Evolutionary conservation across 192 early-diverging fungal species (phyloP), one percentile per base, ranked within the genome.

Genomic region (Coemansia sp.): DNA sequence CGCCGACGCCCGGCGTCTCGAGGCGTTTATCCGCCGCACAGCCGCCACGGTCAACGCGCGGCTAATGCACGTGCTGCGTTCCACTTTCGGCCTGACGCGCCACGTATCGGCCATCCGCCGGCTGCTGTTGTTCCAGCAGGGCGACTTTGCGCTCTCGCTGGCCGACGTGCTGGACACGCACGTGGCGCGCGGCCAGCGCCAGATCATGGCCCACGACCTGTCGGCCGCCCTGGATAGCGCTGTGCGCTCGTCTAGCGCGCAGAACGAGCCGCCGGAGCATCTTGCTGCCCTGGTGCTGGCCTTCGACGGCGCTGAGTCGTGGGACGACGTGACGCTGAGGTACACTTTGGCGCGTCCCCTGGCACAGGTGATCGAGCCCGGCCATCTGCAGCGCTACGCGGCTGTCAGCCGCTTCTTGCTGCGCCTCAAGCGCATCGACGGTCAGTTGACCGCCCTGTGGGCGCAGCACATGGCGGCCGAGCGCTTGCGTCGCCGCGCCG

Each of bases 291-390:
- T 73, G 30, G 49, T 50, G 44, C 64, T 73, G 38, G 47, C 64
- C 2, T 57, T 69, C 17, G 19, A 41, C 27, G 61, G 57, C n/a
- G 52, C 83, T 73, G 17, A n/a, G 21, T 5, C 92, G 0, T 99
- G 95, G 96, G 93, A 98, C 61, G 86, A 94, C 0, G 95, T 99
- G 66, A 82, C 83, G n/a, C 75, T 99, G 9, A 84, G 87, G 61
- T 99, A 99, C 72, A 85, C 80, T 43, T 83, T 94, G 21, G 73
- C 87, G 37, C 73, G 85, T 22, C 95, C 96, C 5, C 78, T 99
- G 53, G 88, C 87, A 54, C 90, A 92, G 2, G 89, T 99, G 4
- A 80, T 99, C 12, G 53, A 54, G 18, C 5, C 85, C 82, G 8
- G 79, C 19, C 80, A 84, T 0, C 89, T 99, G 91, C 75, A 81